Evolutionary conservation across 352 stramenopile species (phyloP).

Genomic region (Aphanomyces euteiches): DNA sequence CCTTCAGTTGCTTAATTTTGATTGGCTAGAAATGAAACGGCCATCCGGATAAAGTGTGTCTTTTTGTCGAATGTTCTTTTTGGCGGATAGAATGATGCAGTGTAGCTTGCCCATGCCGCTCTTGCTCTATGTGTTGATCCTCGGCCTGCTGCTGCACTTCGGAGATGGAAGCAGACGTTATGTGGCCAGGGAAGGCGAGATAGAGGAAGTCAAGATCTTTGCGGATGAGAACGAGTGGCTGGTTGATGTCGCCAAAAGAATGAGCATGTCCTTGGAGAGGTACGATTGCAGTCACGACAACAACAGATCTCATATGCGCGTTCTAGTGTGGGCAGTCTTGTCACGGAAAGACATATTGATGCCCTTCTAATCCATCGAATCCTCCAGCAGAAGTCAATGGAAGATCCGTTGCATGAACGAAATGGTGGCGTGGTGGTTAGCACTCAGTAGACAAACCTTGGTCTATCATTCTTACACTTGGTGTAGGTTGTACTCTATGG

Average conservation of each 20-base stretch:
- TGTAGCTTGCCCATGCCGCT: not conserved
- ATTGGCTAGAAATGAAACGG: no score
- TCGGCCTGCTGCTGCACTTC: not conserved
- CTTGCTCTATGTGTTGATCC: not conserved
- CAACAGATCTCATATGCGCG: no score
- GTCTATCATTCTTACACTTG: not conserved
- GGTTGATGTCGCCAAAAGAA: not conserved
- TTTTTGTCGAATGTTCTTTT: no score
- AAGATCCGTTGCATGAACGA: not conserved
- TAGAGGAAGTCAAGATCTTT: not conserved
- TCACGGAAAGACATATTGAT: not conserved
- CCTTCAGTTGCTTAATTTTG: no score
- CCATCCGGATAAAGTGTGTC: no score
- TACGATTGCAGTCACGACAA: not conserved
- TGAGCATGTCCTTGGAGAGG: not conserved
- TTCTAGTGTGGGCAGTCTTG: no score
- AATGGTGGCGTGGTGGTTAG: not conserved
- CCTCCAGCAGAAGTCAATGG: not conserved
- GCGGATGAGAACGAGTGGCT: slow-evolving; percentile 5
- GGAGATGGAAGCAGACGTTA: not conserved
- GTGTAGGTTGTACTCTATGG: not conserved
- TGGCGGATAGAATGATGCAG: no score
- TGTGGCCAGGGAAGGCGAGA: not conserved
- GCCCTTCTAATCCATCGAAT: not conserved
- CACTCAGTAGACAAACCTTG: not conserved